phyloP scores from a whole-genome alignment of 176 grass and related monocot genomes.

The Zea mays region DNA sequence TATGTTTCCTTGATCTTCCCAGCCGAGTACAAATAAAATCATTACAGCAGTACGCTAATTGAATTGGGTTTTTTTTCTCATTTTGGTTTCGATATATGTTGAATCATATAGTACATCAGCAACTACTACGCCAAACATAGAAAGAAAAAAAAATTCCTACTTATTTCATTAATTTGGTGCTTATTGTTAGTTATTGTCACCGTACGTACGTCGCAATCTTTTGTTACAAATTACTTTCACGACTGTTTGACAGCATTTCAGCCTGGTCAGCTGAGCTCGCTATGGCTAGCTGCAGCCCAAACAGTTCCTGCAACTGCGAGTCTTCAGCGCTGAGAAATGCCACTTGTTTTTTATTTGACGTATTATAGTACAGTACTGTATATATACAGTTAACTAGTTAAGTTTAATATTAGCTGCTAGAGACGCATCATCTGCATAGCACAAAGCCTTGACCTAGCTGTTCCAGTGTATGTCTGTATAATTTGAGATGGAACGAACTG shows the following conservation, averaged over 20 bases:
- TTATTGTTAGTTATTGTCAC: background rate
- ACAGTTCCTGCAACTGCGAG: no score
- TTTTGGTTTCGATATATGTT: background rate
- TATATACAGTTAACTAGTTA: no score
- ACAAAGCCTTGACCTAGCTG: background rate
- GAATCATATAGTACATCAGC: background rate
- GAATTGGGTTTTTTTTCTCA: no score
- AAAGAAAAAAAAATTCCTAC: background rate
- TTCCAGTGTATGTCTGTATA: background rate
- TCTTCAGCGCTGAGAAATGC: no score
- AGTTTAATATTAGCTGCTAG: background rate
- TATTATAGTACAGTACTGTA: no score
- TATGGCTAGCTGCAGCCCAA: no score
- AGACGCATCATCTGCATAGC: no score
- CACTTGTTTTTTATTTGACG: no score
- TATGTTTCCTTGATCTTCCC: background rate
- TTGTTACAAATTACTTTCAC: background rate
- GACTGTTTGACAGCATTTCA: no score
- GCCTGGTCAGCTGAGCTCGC: no score
- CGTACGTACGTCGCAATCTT: background rate
- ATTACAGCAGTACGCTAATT: background rate
- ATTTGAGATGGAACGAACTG: constrained; percentile 18
- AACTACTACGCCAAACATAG: background rate
- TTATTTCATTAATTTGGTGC: background rate
- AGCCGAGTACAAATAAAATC: background rate